These are phyloP conservation scores for Coemansia sp. DNA, from an alignment of 192 early-diverging fungal genomes.

Conservation along the genomic window DNA sequence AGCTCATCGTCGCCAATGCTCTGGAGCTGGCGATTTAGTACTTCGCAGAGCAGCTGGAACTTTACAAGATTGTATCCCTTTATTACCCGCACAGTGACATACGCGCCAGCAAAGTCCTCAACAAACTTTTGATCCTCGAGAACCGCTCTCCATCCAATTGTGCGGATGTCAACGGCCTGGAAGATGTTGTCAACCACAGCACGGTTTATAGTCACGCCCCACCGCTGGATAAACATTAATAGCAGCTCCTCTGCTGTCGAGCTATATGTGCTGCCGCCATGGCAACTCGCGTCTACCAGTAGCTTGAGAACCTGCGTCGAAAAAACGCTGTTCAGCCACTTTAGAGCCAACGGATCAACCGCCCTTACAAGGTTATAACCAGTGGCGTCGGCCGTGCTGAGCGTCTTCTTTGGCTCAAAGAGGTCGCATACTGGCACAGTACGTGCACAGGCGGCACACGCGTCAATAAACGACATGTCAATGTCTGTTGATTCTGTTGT, in stretches of 20 bases:
- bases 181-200: slow-evolving; percentile 44
- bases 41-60: slow-evolving; percentile 71
- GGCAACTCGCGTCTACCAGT: slow-evolving; percentile 39
- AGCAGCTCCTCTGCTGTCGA: slow-evolving; percentile 35
- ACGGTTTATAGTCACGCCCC: slow-evolving; percentile 42
- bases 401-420: slow-evolving; percentile 15
- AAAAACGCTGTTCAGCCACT: slow-evolving; percentile 40
- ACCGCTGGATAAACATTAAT: slow-evolving; percentile 39
- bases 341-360: slow-evolving; percentile 27
- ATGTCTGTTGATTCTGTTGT: slow-evolving; percentile 1
- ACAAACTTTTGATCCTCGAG: slow-evolving; percentile 33
- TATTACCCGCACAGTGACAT: slow-evolving; percentile 23
- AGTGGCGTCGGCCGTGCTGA: background rate
- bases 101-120: slow-evolving; percentile 30
- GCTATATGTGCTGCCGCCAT: background rate
- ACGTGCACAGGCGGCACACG: slow-evolving; percentile 36
- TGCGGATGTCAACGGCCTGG: slow-evolving; percentile 45
- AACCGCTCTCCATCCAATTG: slow-evolving; percentile 31
- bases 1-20: slow-evolving; percentile 90
- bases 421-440: slow-evolving; percentile 34
- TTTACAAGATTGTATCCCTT: slow-evolving; percentile 19
- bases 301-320: slow-evolving; percentile 29
- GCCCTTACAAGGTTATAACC: slow-evolving; percentile 17
- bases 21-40: slow-evolving; percentile 69
- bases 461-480: slow-evolving; percentile 25